These are phyloP conservation scores for Epichloe coenophiala DNA, from an alignment of 2,329 filamentous ascomycete species.

Conservation along the genomic window DNA sequence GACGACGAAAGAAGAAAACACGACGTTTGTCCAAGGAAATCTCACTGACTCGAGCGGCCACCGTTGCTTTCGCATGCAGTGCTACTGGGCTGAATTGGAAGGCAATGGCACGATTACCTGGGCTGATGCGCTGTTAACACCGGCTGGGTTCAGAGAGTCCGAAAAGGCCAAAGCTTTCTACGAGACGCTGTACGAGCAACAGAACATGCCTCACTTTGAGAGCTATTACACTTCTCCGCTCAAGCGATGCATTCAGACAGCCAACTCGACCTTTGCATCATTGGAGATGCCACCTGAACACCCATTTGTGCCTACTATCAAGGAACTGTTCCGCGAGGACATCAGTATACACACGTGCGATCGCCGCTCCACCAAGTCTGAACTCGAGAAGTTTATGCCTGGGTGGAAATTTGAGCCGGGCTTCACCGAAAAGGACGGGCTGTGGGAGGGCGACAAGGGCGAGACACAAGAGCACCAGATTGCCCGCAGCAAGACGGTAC, in stretches of 20 bases:
- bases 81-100: constrained; percentile 52
- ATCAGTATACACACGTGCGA: constrained; percentile 59
- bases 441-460: constrained; percentile 28
- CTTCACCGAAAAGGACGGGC: constrained; percentile 41
- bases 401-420: constrained; percentile 43
- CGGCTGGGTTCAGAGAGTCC: constrained; percentile 42
- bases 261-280: constrained; percentile 44
- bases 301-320: constrained; percentile 45
- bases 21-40: background rate
- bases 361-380: constrained; percentile 39
- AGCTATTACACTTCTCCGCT: constrained; percentile 54
- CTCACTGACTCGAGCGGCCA: background rate
- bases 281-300: constrained; percentile 35
- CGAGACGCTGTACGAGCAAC: constrained; percentile 33
- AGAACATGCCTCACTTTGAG: constrained; percentile 47
- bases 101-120: constrained; percentile 50
- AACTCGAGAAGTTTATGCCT: constrained; percentile 39
- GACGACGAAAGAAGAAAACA: background rate
- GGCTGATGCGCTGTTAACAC: constrained; percentile 50
- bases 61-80: constrained; percentile 19
- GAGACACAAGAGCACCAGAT: constrained; percentile 35
- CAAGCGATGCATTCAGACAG: constrained; percentile 48
- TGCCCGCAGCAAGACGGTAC: constrained; percentile 30
- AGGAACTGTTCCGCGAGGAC: constrained; percentile 52
- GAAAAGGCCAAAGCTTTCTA: constrained; percentile 46